A percentile compares a stretch with the other conserved stretches of the same genome.
These are phyloP conservation scores for Auriscalpium microsporum DNA, from an alignment of 768 basidiomycete species.

Conservation along the genomic window DNA sequence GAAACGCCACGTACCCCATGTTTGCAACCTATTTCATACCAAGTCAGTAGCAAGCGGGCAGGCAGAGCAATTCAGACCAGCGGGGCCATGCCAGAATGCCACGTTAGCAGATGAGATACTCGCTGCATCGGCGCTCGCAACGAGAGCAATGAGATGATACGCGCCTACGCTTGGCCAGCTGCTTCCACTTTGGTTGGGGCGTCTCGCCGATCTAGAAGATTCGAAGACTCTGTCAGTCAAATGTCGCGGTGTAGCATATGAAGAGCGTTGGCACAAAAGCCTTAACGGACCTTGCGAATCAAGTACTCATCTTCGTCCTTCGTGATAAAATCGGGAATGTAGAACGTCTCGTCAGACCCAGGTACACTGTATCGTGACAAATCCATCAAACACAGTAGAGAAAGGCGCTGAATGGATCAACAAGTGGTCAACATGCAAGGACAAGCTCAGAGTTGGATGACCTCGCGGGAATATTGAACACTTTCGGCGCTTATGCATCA, in stretches of 20 bases:
- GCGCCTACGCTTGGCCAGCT: slow-evolving; percentile 59
- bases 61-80: neutral
- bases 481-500: too few species aligned
- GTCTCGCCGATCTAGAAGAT: slow-evolving; percentile 58
- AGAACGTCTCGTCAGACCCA: slow-evolving; percentile 40
- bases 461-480: too few species aligned
- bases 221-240: slow-evolving; percentile 3
- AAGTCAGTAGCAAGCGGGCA: neutral
- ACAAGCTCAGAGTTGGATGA: too few species aligned
- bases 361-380: slow-evolving; percentile 10
- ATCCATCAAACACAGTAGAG: neutral
- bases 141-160: slow-evolving; percentile 18
- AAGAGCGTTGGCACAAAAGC: neutral
- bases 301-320: slow-evolving; percentile 70
- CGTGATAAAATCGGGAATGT: slow-evolving; percentile 72
- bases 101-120: too few species aligned
- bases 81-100: too few species aligned
- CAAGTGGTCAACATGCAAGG: too few species aligned
- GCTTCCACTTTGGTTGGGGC: slow-evolving; percentile 79
- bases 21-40: slow-evolving; percentile 44
- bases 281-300: slow-evolving; percentile 53
- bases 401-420: too few species aligned
- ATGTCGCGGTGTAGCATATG: slow-evolving; percentile 3
- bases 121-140: neutral
- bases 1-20: slow-evolving; percentile 47